Evolutionary conservation across 768 basidiomycete genomes (phyloP), one percentile per base, ranked within the genome.

Genomic region (Vishniacozyma victoriae): DNA sequence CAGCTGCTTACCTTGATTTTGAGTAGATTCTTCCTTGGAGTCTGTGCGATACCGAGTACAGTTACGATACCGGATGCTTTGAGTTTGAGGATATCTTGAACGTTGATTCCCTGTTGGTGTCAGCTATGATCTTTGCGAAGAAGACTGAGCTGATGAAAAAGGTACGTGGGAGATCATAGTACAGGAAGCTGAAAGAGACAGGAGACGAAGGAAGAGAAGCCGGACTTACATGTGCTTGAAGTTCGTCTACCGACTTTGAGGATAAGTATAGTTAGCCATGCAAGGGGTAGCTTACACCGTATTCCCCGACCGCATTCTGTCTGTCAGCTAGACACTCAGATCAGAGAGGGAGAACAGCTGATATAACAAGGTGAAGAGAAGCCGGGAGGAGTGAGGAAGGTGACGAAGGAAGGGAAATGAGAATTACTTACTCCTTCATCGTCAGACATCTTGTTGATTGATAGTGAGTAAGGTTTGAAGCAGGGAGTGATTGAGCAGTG

Each of bases 11-110:
- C 91, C 79, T 96, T 97, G 60, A 97, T 92, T 70, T 95, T 97
- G 48, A 90, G 74, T 68, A 97, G 77, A 44, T 89, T 87, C 52
- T 86, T 80, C 48, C 88, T 77, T 1, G 92, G 90, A 1, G 88
- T 92, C 85, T 91, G 92, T 52, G 82, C 85, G 6, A 92, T 87
- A 45, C 59, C 38, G 14, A 58, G 50, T 33, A 71, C 43, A 6
- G 62, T 68, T 18, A 61, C 54, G 39, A 71, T 58, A 39, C 55
- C 64, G 12, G 55, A 45, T 38, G 83, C 87, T 74, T 95, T 95
- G 54, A 96, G 81, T 73, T 96, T 96, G 42, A 85, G 70, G 48
- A 96, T 95, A 67, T 96, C 92, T 76, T 93, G 89, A 22, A 90
- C 83, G 57, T 91, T 93, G 71, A 93, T 92, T 13, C 91, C 90